Conservation (phyloP, 1,284 basidiomycete species). For the Apiotrichum gracile region DNA sequence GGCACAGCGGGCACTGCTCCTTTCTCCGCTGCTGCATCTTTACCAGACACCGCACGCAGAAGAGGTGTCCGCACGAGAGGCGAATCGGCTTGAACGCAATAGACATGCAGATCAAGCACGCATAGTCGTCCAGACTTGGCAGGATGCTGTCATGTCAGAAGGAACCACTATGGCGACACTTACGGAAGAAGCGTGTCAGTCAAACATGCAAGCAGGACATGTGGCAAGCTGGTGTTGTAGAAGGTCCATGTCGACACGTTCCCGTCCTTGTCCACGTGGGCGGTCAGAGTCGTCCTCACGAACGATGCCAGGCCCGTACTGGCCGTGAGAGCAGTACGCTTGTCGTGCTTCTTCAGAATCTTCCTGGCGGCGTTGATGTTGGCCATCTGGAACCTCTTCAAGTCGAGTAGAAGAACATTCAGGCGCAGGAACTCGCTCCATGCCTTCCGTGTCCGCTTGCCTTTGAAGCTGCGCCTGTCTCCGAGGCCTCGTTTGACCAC, state of each 20-base stretch:
- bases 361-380: slow-evolving; percentile 84
- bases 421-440: slow-evolving; percentile 74
- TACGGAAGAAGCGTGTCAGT: slow-evolving; percentile 73
- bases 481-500: slow-evolving; percentile 60
- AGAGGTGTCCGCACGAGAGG: slow-evolving; percentile 78
- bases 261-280: slow-evolving; percentile 28
- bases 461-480: slow-evolving; percentile 57
- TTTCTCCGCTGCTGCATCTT: slow-evolving; percentile 87
- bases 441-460: slow-evolving; percentile 60
- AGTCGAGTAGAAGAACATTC: slow-evolving; percentile 73
- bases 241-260: slow-evolving; percentile 47
- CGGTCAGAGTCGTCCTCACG: slow-evolving; percentile 39
- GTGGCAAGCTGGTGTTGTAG: slow-evolving; percentile 59
- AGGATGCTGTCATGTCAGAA: slow-evolving; percentile 29
- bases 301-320: slow-evolving; percentile 48
- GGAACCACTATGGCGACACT: slow-evolving; percentile 5
- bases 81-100: slow-evolving; percentile 86
- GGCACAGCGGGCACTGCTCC: slow-evolving; percentile 79
- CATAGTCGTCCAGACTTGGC: slow-evolving; percentile 60
- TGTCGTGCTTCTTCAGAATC: slow-evolving; percentile 91
- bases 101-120: slow-evolving; percentile 64
- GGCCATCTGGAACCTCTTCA: slow-evolving; percentile 82
- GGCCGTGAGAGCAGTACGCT: slow-evolving; percentile 58
- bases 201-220: slow-evolving; percentile 75
- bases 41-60: slow-evolving; percentile 84